Conservation (phyloP, 208 protist genomes). For the Trypanosoma platydactyli region DNA sequence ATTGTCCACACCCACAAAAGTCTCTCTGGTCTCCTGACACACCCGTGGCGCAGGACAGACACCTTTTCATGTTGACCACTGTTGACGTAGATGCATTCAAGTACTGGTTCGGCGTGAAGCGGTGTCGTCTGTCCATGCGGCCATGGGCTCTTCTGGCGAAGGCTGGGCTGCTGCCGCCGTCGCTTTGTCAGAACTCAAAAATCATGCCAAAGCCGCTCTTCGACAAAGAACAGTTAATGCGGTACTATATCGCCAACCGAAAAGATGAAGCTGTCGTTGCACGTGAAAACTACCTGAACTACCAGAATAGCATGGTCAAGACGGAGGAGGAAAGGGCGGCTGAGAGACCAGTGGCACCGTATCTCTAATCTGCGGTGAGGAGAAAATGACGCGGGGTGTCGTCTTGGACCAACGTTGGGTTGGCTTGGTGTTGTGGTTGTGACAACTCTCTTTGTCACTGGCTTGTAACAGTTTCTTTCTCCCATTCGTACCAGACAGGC, state of each 20-base stretch:
- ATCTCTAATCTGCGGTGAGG: slow-evolving; percentile 39
- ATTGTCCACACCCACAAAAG: slow-evolving; percentile 92
- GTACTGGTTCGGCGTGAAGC: slow-evolving; percentile 92
- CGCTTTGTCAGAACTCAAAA: slow-evolving; percentile 80
- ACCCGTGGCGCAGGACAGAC: slow-evolving; percentile 85
- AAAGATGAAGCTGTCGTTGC: slow-evolving; percentile 56
- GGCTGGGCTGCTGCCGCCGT: slow-evolving; percentile 83
- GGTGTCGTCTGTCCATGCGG: slow-evolving; percentile 72
- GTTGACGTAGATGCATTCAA: slow-evolving; percentile 92
- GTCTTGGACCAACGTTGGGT: background rate
- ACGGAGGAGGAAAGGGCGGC: slow-evolving; percentile 72
- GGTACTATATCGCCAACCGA: slow-evolving; percentile 89
- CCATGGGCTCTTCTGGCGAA: slow-evolving; percentile 88
- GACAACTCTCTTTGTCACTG: no score
- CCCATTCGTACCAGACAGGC: no score
- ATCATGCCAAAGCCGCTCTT: slow-evolving; percentile 91
- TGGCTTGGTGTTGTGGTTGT: no score
- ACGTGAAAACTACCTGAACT: slow-evolving; percentile 82
- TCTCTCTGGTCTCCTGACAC: slow-evolving; percentile 92
- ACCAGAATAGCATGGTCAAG: slow-evolving; percentile 87
- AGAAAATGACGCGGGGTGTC: background rate
- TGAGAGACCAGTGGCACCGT: slow-evolving; percentile 77
- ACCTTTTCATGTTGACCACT: slow-evolving; percentile 91
- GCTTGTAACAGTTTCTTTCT: no score
- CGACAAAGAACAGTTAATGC: slow-evolving; percentile 89